Conservation (phyloP, 257 asterid genomes). For the Fraxinus quadrangulata region DNA sequence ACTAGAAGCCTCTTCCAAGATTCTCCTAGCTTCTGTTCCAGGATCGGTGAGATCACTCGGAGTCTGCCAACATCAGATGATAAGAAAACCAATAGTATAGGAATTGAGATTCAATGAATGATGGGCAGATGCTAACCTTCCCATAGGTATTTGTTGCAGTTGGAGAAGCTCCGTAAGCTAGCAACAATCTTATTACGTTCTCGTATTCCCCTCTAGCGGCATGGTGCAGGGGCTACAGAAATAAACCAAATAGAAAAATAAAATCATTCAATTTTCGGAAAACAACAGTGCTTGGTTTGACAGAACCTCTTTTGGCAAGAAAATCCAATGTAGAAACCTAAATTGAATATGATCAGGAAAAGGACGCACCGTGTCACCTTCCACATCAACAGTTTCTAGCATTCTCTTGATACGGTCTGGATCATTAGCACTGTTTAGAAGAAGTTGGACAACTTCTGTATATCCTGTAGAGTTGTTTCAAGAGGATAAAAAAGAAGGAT, state of each 20-base stretch:
- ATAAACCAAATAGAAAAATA: conserved; percentile 12
- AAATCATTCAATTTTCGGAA: conserved; percentile 10
- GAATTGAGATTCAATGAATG: background rate
- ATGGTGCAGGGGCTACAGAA: conserved; percentile 75
- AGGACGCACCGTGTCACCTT: conserved; percentile 76
- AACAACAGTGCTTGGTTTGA: background rate
- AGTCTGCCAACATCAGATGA: conserved; percentile 42
- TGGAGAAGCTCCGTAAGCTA: conserved; percentile 68
- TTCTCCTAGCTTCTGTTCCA: conserved; percentile 58
- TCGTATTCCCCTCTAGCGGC: conserved; percentile 84
- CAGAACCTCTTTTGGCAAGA: conserved; percentile 4
- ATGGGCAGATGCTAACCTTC: conserved; percentile 44
- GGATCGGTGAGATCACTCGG: conserved; percentile 75
- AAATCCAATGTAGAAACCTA: background rate
- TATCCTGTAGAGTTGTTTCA: conserved; percentile 47
- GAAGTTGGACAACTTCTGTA: conserved; percentile 61
- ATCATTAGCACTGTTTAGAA: conserved; percentile 49
- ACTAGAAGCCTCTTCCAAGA: conserved; percentile 54
- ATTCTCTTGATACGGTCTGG: conserved; percentile 55
- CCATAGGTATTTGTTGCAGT: conserved; percentile 51
- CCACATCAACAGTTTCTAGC: conserved; percentile 71
- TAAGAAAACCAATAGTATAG: conserved; percentile 7
- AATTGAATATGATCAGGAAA: background rate
- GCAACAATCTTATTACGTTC: conserved; percentile 51
- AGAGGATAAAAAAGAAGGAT: background rate